Conservation (phyloP, 768 basidiomycete genomes). For the Imleria badia region DNA sequence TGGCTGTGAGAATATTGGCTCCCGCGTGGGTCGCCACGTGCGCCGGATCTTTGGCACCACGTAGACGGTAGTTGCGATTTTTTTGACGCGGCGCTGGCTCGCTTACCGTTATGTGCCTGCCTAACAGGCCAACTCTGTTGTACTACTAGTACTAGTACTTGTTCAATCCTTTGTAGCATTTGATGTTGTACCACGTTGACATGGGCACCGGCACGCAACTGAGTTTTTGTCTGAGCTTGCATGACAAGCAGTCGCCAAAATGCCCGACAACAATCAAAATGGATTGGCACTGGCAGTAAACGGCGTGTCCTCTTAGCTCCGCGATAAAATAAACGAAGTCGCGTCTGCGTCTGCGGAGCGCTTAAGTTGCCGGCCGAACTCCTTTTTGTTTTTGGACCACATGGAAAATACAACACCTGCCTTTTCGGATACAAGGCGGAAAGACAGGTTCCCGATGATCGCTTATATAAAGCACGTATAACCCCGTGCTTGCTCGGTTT, state of each 20-base stretch:
- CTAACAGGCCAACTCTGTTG: not conserved
- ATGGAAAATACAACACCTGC: slow-evolving; percentile 30
- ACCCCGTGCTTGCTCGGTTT: slow-evolving; percentile 4
- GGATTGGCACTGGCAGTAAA: not conserved
- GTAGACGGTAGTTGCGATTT: slow-evolving; percentile 2
- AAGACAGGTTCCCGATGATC: slow-evolving; percentile 9
- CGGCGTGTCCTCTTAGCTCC: slow-evolving; percentile 15
- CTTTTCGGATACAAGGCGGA: slow-evolving; percentile 31
- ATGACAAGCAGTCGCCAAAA: not conserved
- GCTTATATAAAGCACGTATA: slow-evolving; percentile 14
- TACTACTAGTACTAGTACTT: not conserved
- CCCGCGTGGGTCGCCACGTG: slow-evolving; percentile 30
- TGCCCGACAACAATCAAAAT: not conserved
- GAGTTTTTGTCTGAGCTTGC: slow-evolving; percentile 6
- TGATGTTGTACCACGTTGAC: not conserved
- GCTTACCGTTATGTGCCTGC: slow-evolving; percentile 2
- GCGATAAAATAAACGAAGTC: slow-evolving; percentile 13
- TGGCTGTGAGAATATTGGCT: slow-evolving; percentile 12
- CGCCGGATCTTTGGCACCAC: slow-evolving; percentile 25
- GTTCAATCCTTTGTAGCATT: not conserved
- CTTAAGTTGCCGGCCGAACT: slow-evolving; percentile 11
- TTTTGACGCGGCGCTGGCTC: slow-evolving; percentile 15
- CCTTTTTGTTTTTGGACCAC: slow-evolving; percentile 28
- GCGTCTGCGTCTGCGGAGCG: not conserved
- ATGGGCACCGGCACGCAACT: slow-evolving; percentile 7